Base-by-base conservation (phyloP, 768 basidiomycete species). In the Boletus tomentosulus region DNA sequence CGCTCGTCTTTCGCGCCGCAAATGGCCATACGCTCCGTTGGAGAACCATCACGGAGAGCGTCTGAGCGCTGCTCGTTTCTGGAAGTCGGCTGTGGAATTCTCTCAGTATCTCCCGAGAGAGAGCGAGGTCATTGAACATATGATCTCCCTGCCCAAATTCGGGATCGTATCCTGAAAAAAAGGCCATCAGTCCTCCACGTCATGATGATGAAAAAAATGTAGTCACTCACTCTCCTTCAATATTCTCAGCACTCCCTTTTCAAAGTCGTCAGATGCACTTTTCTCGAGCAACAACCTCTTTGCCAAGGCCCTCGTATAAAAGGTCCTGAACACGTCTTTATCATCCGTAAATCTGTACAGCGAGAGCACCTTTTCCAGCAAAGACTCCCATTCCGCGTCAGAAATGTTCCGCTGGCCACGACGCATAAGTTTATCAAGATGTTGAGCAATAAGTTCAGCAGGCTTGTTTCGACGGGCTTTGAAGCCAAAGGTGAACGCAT, bases 131-230 rank as follows among this genome's bases (percentile, higher is more conserved):
- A 56, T 85, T 93, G 75, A 98, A 96, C 96, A 98, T 96, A 38
- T 92, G 84, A 62, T 93, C 91, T 47, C 93, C 92, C 74, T 88
- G 89, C 8, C 87, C 89, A 64, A 98, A 98, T 56, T 96, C 94
- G 11, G 94, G 89, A 66, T 98, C 97, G 62, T 95, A 96, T 49
- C 87, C 96, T 96, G 63, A 45, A 46, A 50, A 19, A 25, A 46
- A 33, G 24, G 42, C 48, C 37, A 42, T 69, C 75, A 43, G 15
- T 41, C n/a, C n/a, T n/a, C 6, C 19, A 33, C 31, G n/a, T 43
- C 10, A 12, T 9, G 10, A 24, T 6, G 15, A 16, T 3, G 25
- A 22, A 24, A 9, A 22, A 6, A 33, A 25, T 11, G 4, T 22
- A 27, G 46, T 5, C 42, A 84, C 91, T 63, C 60, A 83, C 83